phyloP scores from a whole-genome alignment of 306 rosid species.

The Pachyrhizus erosus region DNA sequence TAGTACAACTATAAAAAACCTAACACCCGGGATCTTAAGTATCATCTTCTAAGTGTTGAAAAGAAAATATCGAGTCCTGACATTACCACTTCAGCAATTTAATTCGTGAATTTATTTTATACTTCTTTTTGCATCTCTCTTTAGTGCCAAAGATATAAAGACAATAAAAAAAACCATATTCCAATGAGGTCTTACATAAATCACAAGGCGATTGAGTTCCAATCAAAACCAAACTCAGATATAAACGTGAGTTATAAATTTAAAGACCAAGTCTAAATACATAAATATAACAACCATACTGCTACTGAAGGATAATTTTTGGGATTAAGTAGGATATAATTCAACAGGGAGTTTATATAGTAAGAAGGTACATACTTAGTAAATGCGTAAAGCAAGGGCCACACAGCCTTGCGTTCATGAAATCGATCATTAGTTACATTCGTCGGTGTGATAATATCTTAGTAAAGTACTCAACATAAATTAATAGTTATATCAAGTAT shows the following conservation, averaged over 20 bases:
- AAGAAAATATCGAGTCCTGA: neutral
- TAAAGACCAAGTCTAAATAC: neutral
- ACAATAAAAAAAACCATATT: neutral
- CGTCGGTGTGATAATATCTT: slow-evolving; percentile 30
- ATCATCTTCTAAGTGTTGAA: neutral
- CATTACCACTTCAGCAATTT: neutral
- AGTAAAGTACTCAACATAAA: slow-evolving; percentile 4
- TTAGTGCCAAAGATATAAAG: neutral
- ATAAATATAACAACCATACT: neutral
- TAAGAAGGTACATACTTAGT: neutral
- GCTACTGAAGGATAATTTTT: neutral
- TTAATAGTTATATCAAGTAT: slow-evolving; percentile 17
- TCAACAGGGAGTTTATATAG: neutral
- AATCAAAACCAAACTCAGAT: neutral
- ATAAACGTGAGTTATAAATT: neutral
- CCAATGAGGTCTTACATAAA: neutral
- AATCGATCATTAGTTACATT: slow-evolving; percentile 38
- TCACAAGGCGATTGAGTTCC: neutral
- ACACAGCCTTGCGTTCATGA: slow-evolving; percentile 25
- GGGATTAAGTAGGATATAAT: neutral
- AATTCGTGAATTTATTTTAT: neutral
- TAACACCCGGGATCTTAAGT: neutral
- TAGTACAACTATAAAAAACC: neutral
- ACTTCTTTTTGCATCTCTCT: neutral
- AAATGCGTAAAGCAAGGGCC: neutral